Conservation (phyloP, 2,329 filamentous ascomycete genomes). For the Scedosporium aurantiacum region DNA sequence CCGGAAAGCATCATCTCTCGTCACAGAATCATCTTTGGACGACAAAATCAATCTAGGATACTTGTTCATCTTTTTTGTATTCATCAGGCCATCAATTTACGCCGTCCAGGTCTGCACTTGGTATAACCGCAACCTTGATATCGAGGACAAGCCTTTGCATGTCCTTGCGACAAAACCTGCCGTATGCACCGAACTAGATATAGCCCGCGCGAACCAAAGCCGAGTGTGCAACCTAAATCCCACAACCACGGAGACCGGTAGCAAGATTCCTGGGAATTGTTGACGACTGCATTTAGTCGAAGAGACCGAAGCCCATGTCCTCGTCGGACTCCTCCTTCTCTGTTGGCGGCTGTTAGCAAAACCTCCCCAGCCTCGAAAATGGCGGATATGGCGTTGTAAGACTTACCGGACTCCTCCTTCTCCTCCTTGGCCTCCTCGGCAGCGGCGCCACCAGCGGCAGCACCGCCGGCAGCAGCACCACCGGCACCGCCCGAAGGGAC, state of each 20-base stretch:
- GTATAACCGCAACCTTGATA: not conserved
- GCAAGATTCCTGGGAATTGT: not conserved
- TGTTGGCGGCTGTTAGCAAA: constrained; percentile 26
- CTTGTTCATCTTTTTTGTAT: constrained; percentile 3
- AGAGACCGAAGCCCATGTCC: constrained; percentile 68
- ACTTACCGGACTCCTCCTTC: constrained; percentile 74
- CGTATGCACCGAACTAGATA: not conserved
- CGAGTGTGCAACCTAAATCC: not conserved
- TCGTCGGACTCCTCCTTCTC: constrained; percentile 61
- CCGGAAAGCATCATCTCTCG: no score
- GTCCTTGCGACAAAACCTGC: not conserved
- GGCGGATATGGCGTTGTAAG: not conserved
- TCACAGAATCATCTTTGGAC: not conserved
- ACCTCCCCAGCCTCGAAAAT: not conserved
- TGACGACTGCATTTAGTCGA: constrained; percentile 47
- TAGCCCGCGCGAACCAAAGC: not conserved
- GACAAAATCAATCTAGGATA: not conserved
- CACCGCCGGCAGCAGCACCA: constrained; percentile 58
- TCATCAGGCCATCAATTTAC: not conserved
- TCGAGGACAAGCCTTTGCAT: not conserved
- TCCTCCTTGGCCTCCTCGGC: constrained; percentile 53
- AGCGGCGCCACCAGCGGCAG: constrained; percentile 54
- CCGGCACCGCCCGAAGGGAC: constrained; percentile 85
- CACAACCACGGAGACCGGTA: not conserved
- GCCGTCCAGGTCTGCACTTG: not conserved